Conservation (phyloP, 2,329 filamentous ascomycete genomes). For the Colletotrichum noveboracense region DNA sequence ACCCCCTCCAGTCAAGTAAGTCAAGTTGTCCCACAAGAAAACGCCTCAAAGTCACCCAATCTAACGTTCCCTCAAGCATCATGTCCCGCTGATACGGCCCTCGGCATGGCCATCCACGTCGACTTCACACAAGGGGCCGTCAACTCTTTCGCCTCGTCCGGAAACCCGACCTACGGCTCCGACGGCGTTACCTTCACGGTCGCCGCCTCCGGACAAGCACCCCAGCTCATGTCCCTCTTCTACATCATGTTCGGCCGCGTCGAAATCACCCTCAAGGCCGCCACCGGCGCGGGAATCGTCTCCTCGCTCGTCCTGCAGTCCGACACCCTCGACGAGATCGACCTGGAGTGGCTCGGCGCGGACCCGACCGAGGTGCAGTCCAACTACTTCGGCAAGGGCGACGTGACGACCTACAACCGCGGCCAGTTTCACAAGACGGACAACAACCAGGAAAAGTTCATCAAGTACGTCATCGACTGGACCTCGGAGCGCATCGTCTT, state of each 20-base stretch:
- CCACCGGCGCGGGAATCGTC: constrained; percentile 89
- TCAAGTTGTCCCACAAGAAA: background rate
- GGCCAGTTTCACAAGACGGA: constrained; percentile 77
- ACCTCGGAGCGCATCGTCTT: constrained; percentile 84
- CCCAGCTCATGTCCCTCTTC: constrained; percentile 87
- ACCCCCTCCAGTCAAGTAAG: constrained; percentile 39
- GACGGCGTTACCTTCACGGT: constrained; percentile 87
- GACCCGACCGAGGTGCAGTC: constrained; percentile 81
- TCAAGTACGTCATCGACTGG: constrained; percentile 94
- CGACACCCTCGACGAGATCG: constrained; percentile 92
- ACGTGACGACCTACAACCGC: constrained; percentile 84
- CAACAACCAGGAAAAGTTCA: constrained; percentile 75
- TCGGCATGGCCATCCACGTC: constrained; percentile 82
- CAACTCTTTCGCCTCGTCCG: constrained; percentile 76
- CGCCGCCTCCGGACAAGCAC: constrained; percentile 77
- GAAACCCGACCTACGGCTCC: constrained; percentile 73
- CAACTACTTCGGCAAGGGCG: constrained; percentile 96
- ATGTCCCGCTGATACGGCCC: constrained; percentile 79
- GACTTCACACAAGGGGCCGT: constrained; percentile 83
- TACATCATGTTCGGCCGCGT: constrained; percentile 99
- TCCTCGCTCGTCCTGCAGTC: constrained; percentile 92
- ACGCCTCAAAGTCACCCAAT: background rate
- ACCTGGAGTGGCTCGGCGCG: constrained; percentile 93
- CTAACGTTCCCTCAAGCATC: constrained; percentile 41
- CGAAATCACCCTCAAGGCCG: constrained; percentile 83